Conservation (phyloP, 2,329 filamentous ascomycete species). For the Phaeophleospora eucalypticola region DNA sequence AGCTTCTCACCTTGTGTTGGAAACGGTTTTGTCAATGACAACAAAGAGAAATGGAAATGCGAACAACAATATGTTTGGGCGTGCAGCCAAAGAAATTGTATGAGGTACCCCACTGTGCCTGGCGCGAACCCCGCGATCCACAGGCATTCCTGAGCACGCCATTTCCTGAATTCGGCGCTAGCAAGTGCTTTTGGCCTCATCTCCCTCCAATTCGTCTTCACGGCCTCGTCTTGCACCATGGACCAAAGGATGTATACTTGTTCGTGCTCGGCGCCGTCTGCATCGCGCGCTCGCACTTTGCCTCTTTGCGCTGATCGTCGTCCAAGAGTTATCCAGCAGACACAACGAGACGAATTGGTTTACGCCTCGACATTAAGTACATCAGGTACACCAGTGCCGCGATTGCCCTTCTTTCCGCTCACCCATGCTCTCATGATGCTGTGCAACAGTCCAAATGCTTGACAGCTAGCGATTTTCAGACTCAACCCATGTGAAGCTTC, state of each 20-base stretch:
- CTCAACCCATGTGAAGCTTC: too few relatives aligned
- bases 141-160: not conserved
- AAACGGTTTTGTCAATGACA: not conserved
- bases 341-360: not conserved
- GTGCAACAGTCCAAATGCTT: too few relatives aligned
- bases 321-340: not conserved
- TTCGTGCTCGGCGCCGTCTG: not conserved
- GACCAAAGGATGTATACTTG: not conserved
- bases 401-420: not conserved
- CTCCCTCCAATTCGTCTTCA: not conserved
- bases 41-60: not conserved
- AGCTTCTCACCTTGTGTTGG: conserved; percentile 1
- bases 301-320: too few relatives aligned
- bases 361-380: not conserved
- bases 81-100: not conserved
- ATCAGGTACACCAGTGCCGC: not conserved
- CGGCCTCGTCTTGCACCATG: not conserved
- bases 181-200: not conserved
- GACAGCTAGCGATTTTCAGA: too few relatives aligned
- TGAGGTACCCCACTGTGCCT: not conserved
- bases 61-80: conserved; percentile 3
- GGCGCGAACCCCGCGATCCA: not conserved
- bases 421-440: too few relatives aligned
- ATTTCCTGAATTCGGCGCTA: not conserved
- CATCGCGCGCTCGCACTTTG: not conserved